phyloP scores from a whole-genome alignment of 306 rosid genomes.

The Ormosia semicastrata region DNA sequence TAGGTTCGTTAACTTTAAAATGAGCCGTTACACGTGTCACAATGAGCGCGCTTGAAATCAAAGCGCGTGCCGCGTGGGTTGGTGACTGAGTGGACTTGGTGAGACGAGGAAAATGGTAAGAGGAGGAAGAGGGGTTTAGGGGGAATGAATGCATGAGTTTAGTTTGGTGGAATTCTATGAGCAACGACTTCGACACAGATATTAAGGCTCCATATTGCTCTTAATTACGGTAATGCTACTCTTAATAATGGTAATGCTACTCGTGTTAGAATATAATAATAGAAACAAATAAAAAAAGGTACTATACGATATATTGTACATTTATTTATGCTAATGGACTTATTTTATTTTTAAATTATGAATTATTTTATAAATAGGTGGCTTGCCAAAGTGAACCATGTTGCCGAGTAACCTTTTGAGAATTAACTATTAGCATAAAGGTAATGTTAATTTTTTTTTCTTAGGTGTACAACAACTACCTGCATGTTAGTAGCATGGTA shows the following conservation, averaged over 20 bases:
- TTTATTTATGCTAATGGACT: too few species aligned
- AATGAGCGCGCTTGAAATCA: too few species aligned
- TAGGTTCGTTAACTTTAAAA: not conserved
- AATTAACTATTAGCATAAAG: not conserved
- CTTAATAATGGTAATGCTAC: too few species aligned
- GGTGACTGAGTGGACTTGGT: not conserved
- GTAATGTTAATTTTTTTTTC: not conserved
- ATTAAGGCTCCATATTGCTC: not conserved
- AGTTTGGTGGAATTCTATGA: not conserved
- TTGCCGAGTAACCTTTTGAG: not conserved
- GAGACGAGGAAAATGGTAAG: slow-evolving; percentile 44
- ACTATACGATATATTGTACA: too few species aligned
- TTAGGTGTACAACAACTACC: not conserved
- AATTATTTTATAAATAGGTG: not conserved
- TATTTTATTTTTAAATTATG: not conserved
- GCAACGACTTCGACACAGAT: not conserved
- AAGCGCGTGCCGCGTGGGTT: slow-evolving; percentile 20
- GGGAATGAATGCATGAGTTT: not conserved
- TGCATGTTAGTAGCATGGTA: slow-evolving; percentile 20
- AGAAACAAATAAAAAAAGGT: too few species aligned
- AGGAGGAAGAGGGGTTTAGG: not conserved
- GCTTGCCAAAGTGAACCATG: not conserved
- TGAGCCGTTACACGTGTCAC: too few species aligned
- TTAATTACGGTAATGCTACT: not conserved
- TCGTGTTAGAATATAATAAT: too few species aligned